Base-by-base conservation (phyloP, 441 rosid genomes). In the Jatropha podagrica region DNA sequence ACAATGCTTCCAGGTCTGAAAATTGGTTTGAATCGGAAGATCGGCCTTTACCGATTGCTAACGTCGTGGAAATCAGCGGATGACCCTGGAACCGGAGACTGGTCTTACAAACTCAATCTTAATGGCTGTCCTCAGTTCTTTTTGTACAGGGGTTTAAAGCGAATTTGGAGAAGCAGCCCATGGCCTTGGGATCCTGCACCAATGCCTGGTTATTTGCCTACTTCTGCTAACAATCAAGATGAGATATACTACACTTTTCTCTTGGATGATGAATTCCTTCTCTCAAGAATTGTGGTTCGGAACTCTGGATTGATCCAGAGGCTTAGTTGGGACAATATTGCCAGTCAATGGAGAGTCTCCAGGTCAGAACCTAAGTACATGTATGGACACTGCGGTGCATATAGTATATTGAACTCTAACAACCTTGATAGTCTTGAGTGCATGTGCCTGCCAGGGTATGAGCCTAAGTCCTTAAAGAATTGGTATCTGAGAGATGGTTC, bases 51-150 rank as follows among this genome's bases (percentile, higher is more conserved):
- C 5, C 26, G 41, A 38, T 5, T 20, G 23, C 11, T 82, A 0
- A 78, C 76, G 7, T 81, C 86, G 1, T 82, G 86, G 87, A 81
- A 37, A 67, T 82, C 83, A 0, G 46, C 0, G 7, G 61, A 81
- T 46, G 86, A 86, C 48, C 89, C 86, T 2, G 75, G 74, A 17
- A 51, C 46, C 1, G 82, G 89, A 7, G 68, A 80, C 32, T 81
- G 54, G 71, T 49, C 46, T 0, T 32, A 37, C 14, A 59, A 51
- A 55, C 2, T 86, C 4, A 74, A 78, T 20, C 77, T 74, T 1
- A 12, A 26, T 10, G 79, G 77, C 0, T 64, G 40, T 4, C 85
- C 83, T 2, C 84, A 79, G 73, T 55, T 66, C 14, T 72, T 83
- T 54, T 13, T 81, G 40, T 58, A 75, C 70, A 74, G 69, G 26